A percentile compares a stretch with the other conserved stretches of the same genome.
Conservation (phyloP, 495 filamentous ascomycete species). For the Penicillium maclennaniae region DNA sequence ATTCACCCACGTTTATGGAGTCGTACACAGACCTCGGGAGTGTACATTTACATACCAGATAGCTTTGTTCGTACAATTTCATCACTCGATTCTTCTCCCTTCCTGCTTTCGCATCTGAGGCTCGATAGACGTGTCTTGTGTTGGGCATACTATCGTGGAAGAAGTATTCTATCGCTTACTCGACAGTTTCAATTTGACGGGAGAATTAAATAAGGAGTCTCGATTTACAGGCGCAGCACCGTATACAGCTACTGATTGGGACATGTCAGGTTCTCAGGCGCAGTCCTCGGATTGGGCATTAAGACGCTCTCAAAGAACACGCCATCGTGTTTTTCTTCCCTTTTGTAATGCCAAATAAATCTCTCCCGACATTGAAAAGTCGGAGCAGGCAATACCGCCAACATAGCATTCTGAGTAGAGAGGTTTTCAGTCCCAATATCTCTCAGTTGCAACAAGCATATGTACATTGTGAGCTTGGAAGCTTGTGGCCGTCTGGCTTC, state of each 20-base stretch:
- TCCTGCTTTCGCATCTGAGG: no score
- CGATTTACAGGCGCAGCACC: background rate
- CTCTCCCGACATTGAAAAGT: background rate
- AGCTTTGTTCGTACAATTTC: no score
- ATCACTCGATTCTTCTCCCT: no score
- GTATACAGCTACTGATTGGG: background rate
- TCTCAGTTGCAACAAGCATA: background rate
- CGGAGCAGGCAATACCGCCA: background rate
- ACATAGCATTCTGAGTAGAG: background rate
- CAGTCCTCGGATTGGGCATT: background rate
- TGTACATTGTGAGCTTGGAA: constrained; percentile 3
- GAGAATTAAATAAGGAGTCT: background rate
- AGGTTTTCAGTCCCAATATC: background rate
- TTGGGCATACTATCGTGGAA: no score
- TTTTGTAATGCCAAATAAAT: background rate
- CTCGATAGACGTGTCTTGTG: no score
- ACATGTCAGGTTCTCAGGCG: background rate
- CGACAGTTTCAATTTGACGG: no score
- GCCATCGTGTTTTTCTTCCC: background rate
- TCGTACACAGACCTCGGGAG: no score
- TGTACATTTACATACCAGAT: no score
- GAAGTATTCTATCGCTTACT: no score
- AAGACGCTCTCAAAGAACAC: background rate
- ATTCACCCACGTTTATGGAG: no score
- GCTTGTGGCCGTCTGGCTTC: background rate